Base-by-base conservation (phyloP, 2,329 filamentous ascomycete species). In the Botrytis squamosa region DNA sequence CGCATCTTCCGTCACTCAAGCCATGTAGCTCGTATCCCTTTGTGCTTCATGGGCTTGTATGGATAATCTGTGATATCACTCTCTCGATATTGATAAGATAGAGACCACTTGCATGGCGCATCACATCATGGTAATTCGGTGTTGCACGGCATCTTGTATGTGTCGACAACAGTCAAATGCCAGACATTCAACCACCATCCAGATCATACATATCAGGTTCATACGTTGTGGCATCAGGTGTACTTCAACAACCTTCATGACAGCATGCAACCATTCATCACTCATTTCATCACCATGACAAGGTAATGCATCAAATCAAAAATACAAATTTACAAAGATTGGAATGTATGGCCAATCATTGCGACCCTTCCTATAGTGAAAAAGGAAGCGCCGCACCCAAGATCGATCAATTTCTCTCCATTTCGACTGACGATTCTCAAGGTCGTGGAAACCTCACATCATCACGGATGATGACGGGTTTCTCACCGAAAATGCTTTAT, bases 401-500 rank as follows among this genome's bases (percentile, higher is more conserved):
- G 74, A 73, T 75, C 73, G 73, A 74, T 68, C 55, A 74, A 40
- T 75, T 59, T 49, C 59, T 75, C 72, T 75, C 74, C 72, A 74
- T 75, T 68, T 70, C 71, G 49, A 64, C 71, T 75, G 72, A 75
- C 74, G 74, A 72, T 74, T 75, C 66, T 70, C 72, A 69, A 75
- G 74, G 74, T 75, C 74, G 69, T 75, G 74, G 74, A 75, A 69
- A 71, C 63, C 72, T 72, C 73, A 70, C 74, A 75, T 73, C 72
- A 67, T 52, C 71, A 74, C 63, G 40, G 70, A 64, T 68, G 67
- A 57, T n/a, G 49, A 75, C 74, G 74, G 74, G 74, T 71, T 75
- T 74, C 74, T 75, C 74, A 75, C 74, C 63, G 59, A 64, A 75
- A 75, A 73, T 73, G 74, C 74, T 75, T 75, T 75, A 74, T 74